Evolutionary conservation across 148 eudicot genomes (phyloP), one percentile per base, ranked within the genome.

Genomic region (Rhododendron vialii): DNA sequence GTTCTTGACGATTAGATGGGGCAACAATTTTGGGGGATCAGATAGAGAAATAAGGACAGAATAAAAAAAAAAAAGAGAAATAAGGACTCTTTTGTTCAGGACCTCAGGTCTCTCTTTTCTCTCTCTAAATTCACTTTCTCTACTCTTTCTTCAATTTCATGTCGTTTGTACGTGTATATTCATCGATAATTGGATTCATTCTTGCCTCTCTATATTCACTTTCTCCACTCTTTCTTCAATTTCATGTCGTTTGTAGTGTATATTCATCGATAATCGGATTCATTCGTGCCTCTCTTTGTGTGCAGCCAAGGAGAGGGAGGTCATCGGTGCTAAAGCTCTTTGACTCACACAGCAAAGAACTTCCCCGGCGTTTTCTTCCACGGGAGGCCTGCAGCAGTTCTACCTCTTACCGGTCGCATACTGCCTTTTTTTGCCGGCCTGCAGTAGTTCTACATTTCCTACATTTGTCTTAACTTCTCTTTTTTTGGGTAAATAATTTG

Each of bases 351-450:
- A 2, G 98, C 94, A 36, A 97, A 91, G 90, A 94, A 90, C 88
- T 91, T 94, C 78, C 98, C 98, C 1, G 98, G 98, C 3, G 98
- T 95, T 80, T 97, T 94, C 84, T 93, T 89, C 80, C 92, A 95
- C 82, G 99, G 99, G 28, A 92, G 91, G 78, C 88, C 95, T 57
- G 85, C 82, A 78, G 95, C 91, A 28, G 89, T 97, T 51, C 86
- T 97, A 81, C 99, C 99, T 69, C 82, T 95, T n/a, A 89, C 94
- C 67, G 95, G 94, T 41, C 95, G 99, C 18, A 91, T 97, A 41
- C 57, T 97, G 88, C 98, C 96, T 1, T 93, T 95, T 83, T 92
- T 92, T 28, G 98, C 98, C 0, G 95, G 80, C 95, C 98, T 43
- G 81, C 93, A 71, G 14, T 2, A 38, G 18, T 20, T 30, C 30